phyloP scores from a whole-genome alignment of 345 rosid species.

The Excoecaria agallocha region DNA sequence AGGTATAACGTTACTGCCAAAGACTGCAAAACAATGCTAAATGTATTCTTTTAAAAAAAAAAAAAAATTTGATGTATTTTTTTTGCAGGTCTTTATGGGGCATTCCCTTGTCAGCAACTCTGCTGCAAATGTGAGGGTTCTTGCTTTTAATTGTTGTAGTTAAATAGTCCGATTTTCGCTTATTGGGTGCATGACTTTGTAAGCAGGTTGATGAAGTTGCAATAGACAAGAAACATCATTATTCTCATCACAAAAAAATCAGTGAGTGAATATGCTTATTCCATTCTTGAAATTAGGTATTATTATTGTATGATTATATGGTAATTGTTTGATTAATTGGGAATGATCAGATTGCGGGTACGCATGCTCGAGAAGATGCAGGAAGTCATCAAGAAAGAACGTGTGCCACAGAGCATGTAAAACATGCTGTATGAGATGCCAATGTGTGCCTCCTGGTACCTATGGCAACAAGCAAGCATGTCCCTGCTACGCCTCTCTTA shows the following conservation, averaged over 20 bases:
- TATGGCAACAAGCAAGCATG: slow-evolving; percentile 26
- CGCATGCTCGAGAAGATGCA: slow-evolving; percentile 29
- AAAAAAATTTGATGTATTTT: not conserved
- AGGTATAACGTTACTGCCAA: slow-evolving; percentile 14
- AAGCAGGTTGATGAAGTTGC: slow-evolving; percentile 24
- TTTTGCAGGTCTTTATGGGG: slow-evolving; percentile 26
- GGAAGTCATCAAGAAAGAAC: slow-evolving; percentile 23
- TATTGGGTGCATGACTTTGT: not conserved
- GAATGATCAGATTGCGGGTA: slow-evolving; percentile 32
- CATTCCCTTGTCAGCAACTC: slow-evolving; percentile 17
- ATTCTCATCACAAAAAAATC: slow-evolving; percentile 29
- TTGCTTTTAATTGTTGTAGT: not conserved
- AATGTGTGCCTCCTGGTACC: slow-evolving; percentile 27
- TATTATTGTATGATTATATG: too few species aligned
- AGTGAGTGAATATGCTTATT: slow-evolving; percentile 23
- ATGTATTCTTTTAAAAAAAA: not conserved
- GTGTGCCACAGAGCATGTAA: slow-evolving; percentile 25
- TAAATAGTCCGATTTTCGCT: not conserved
- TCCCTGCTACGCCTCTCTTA: slow-evolving; percentile 24
- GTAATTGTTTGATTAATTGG: not conserved
- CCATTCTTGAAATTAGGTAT: not conserved
- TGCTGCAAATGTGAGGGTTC: slow-evolving; percentile 20
- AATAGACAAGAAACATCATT: slow-evolving; percentile 18
- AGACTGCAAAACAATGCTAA: not conserved
- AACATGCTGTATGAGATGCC: slow-evolving; percentile 19